These are phyloP conservation scores for Cardamine occulta DNA, from an alignment of 345 rosid species.

Conservation along the genomic window DNA sequence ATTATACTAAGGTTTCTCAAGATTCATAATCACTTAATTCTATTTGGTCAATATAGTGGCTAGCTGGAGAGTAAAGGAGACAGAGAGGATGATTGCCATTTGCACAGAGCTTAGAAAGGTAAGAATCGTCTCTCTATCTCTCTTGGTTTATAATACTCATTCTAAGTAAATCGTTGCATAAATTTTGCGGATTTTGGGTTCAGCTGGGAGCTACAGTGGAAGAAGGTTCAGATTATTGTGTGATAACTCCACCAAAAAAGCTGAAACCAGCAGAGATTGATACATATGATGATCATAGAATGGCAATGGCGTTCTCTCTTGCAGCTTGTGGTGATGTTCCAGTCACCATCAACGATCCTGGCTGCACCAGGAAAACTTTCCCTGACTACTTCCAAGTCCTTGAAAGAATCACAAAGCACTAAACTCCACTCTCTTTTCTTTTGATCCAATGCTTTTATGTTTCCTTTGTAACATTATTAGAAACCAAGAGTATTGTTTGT, in stretches of 20 bases:
- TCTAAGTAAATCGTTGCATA: not conserved
- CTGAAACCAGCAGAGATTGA: constrained; percentile 73
- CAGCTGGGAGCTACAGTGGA: constrained; percentile 98
- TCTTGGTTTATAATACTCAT: not conserved
- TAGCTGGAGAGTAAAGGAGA: constrained; percentile 99
- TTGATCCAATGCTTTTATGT: constrained; percentile 23
- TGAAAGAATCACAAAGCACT: constrained; percentile 64
- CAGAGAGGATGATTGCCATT: constrained; percentile 93
- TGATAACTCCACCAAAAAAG: constrained; percentile 92
- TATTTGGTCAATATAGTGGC: constrained; percentile 61
- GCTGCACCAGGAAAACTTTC: constrained; percentile 93
- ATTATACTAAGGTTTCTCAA: not conserved
- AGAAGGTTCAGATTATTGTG: constrained; percentile 94
- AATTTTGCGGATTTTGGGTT: not conserved
- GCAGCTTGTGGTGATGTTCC: constrained; percentile 97
- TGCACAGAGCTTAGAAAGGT: constrained; percentile 98
- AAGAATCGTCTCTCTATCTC: not conserved
- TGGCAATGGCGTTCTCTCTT: constrained; percentile 99
- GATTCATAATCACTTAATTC: not conserved
- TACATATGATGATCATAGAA: constrained; percentile 95
- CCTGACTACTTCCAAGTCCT: constrained; percentile 95
- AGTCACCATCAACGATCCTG: constrained; percentile 89
- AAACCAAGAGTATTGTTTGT: constrained; percentile 16
- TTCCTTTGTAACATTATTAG: constrained; percentile 25
- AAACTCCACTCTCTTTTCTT: constrained; percentile 8